phyloP scores from a whole-genome alignment of 2,329 filamentous ascomycete genomes.

The Parafenestella ontariensis region DNA sequence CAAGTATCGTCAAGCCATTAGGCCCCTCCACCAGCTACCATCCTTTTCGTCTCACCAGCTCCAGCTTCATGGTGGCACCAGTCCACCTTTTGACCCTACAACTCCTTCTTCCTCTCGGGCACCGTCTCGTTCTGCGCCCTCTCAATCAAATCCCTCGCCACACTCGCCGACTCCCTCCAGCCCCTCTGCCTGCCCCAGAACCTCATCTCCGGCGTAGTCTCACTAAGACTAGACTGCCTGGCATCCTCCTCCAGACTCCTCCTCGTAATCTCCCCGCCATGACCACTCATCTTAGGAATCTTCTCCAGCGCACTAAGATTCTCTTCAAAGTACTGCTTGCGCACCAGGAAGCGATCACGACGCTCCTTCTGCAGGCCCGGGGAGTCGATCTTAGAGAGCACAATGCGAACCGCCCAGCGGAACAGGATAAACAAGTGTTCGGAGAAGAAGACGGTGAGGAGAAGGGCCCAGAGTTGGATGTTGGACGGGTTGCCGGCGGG shows the following conservation, averaged over 20 bases:
- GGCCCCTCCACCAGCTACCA: background rate
- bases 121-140: slow-evolving; percentile 35
- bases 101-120: slow-evolving; percentile 49
- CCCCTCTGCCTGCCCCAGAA: slow-evolving; percentile 62
- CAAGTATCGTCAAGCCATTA: background rate
- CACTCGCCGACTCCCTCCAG: slow-evolving; percentile 59
- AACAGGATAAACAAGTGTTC: slow-evolving; percentile 90
- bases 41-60: background rate
- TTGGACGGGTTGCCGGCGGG: slow-evolving; percentile 70
- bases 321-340: slow-evolving; percentile 80
- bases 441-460: slow-evolving; percentile 81
- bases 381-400: slow-evolving; percentile 81
- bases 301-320: slow-evolving; percentile 65
- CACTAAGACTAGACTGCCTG: slow-evolving; percentile 49
- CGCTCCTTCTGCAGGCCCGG: slow-evolving; percentile 86
- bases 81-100: slow-evolving; percentile 14
- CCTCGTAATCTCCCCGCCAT: slow-evolving; percentile 66
- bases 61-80: too few relatives aligned
- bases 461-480: slow-evolving; percentile 79
- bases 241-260: slow-evolving; percentile 68
- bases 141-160: slow-evolving; percentile 61
- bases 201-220: slow-evolving; percentile 53
- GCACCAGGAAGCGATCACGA: slow-evolving; percentile 78
- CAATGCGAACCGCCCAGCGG: slow-evolving; percentile 73
- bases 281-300: slow-evolving; percentile 50